phyloP scores from a whole-genome alignment of 2,329 filamentous ascomycete species.

The Penicillium sp. region DNA sequence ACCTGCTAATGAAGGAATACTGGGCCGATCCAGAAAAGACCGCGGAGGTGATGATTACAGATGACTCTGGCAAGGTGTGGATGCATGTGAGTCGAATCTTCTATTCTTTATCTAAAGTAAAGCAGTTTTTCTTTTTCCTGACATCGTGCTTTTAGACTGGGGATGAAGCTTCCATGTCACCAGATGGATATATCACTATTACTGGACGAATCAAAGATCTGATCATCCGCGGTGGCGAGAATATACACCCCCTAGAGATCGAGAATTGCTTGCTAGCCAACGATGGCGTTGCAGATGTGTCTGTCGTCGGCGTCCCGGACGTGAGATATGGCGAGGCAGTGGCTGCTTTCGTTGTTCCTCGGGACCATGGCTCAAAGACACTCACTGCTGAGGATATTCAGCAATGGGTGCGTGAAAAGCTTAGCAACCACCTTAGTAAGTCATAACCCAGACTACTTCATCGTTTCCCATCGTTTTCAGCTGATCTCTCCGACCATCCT shows the following conservation, averaged over 20 bases:
- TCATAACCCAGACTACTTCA: constrained; percentile 4
- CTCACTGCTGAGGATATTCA: constrained; percentile 62
- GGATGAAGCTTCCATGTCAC: constrained; percentile 85
- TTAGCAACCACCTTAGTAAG: constrained; percentile 70
- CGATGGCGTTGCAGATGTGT: constrained; percentile 69
- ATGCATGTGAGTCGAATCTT: constrained; percentile 59
- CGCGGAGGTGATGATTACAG: constrained; percentile 63
- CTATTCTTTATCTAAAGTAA: not conserved
- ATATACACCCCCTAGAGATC: constrained; percentile 90
- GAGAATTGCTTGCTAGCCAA: constrained; percentile 83
- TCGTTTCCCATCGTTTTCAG: not conserved
- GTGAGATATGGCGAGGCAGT: constrained; percentile 83
- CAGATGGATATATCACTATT: constrained; percentile 79
- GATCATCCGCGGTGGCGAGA: constrained; percentile 93
- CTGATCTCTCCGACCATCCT: not conserved
- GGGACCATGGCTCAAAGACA: constrained; percentile 30
- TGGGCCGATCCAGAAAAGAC: constrained; percentile 73
- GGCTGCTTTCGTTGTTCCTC: constrained; percentile 72
- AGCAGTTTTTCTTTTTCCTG: not conserved
- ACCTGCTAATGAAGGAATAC: constrained; percentile 88
- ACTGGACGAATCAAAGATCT: constrained; percentile 92
- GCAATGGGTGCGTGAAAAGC: constrained; percentile 67
- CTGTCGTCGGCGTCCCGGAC: constrained; percentile 81
- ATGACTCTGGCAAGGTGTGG: constrained; percentile 65
- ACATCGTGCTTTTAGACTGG: constrained; percentile 61